Base-by-base conservation (phyloP, 352 stramenopile genomes). In the Blastocystis sp. region DNA sequence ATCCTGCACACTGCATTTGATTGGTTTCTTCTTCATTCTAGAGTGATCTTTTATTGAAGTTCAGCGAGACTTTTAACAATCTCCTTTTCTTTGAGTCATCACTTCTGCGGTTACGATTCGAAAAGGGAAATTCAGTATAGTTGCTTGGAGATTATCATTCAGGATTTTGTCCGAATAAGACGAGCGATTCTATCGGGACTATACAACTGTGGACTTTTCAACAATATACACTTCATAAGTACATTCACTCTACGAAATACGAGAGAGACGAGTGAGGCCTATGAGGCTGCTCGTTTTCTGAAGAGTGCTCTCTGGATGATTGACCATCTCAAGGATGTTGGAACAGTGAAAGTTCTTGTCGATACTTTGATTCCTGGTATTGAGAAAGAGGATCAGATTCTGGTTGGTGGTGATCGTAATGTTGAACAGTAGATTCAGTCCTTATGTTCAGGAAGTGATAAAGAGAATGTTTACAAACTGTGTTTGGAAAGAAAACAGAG, bases 41-140 rank as follows among this genome's bases (percentile, higher is more conserved):
- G 51, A 59, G 40, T 7, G 70, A 81, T 42, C 17, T 81, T 44
- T 13, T 81, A 37, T 35, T 59, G 19, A 60, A 64, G 40, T 81
- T 64, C 54, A 27, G 5, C n/a, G 70, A 81, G 7, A 19, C 37
- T 24, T 81, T 81, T 37, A n/a, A 53, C n/a, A 81, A 81, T 35
- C 51, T 81, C n/a, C 35, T 81, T 0, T 33, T 81, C 22, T 81
- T 59, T 81, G 70, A 81, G 42, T 64, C 44, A 2, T 81, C 70
- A 15, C 54, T 81, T 5, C 4, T 13, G n/a, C 5, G 19, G 4
- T 22, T 81, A 6, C 15, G 30, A 22, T 44, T n/a, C 5, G 42
- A 64, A 24, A 81, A 81, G 42, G 22, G 51, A 44, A 59, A 40
- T 40, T 7, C 15, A 24, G 24, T 70, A 44, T 15, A 17, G 17